Evolutionary conservation across 2,329 filamentous ascomycete genomes (phyloP), one percentile per base, ranked within the genome.

Genomic region (Colletotrichum eremochloae): DNA sequence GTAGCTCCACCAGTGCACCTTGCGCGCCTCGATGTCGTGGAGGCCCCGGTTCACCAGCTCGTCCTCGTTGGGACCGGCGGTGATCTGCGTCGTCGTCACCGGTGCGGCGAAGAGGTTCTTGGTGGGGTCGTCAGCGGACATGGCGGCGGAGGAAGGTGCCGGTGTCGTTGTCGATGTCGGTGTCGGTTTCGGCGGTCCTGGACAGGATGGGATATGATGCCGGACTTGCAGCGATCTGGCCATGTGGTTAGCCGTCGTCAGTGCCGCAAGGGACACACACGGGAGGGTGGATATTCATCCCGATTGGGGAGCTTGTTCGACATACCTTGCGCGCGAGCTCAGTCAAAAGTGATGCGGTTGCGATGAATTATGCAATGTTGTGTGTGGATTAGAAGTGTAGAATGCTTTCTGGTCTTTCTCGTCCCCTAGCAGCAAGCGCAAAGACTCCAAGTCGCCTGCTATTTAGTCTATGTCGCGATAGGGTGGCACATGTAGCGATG

Each of bases 1-100:
- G 83, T 96, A 98, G 55, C 92, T 87, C 83, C 89, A 92, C 90
- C 90, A 92, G 75, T 83, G 84, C 56, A 85, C 84, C 40, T 86
- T 85, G 76, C 82, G 83, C 67, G 84, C 82, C 81, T 92, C 87
- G 76, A 92, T 83, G 52, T 85, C 82, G 68, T 87, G 84, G 61
- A 92, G 84, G 46, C 87, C 89, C 74, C 84, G 84, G 55, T 80
- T 81, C 57, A 89, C 85, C 68, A 82, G 83, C 67, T 82, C 84
- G 58, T 80, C 76, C 64, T 79, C 76, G 67, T 73, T 71, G 67
- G 74, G 61, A 50, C 61, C 73, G 18, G 75, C 71, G 55, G 75
- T 75, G 53, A 66, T 72, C 42, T 65, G 69, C 0, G 53, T 74
- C 74, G 52, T 76, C 73, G 66, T 77, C 72, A 74, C 68, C 63